Conservation (phyloP, 1,284 basidiomycete species). For the Pseudomicrostroma phylloplanum region DNA sequence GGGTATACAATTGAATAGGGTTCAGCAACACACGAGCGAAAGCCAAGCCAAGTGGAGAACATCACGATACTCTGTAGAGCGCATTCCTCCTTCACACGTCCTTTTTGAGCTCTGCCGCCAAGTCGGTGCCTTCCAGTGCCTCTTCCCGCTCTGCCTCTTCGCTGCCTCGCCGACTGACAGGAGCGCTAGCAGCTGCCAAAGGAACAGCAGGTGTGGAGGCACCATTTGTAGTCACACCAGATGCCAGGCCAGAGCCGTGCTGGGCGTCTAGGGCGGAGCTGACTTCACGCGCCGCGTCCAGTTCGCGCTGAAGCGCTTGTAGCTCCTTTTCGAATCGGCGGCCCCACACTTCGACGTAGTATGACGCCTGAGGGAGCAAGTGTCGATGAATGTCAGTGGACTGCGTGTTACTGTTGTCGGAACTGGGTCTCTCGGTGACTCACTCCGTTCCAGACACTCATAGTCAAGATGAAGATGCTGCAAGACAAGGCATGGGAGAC, state of each 20-base stretch:
- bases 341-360: conserved; percentile 66
- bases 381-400: neutral
- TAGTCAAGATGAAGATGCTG: conserved; percentile 22
- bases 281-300: conserved; percentile 16
- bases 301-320: conserved; percentile 18
- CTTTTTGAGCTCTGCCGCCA: too few species aligned
- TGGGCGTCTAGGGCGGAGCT: neutral
- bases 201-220: too few species aligned
- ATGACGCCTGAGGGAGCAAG: conserved; percentile 31
- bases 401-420: neutral
- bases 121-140: too few species aligned
- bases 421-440: neutral
- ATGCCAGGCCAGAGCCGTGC: neutral
- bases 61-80: too few species aligned
- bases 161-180: too few species aligned
- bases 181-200: too few species aligned
- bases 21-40: too few species aligned
- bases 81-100: too few species aligned
- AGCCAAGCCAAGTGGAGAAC: too few species aligned
- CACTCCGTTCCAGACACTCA: conserved; percentile 31
- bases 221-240: too few species aligned
- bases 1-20: too few species aligned
- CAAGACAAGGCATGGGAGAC: neutral
- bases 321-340: conserved; percentile 37
- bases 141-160: too few species aligned